Conservation (phyloP, 495 filamentous ascomycete species). For the Aspergillus panamensis region DNA sequence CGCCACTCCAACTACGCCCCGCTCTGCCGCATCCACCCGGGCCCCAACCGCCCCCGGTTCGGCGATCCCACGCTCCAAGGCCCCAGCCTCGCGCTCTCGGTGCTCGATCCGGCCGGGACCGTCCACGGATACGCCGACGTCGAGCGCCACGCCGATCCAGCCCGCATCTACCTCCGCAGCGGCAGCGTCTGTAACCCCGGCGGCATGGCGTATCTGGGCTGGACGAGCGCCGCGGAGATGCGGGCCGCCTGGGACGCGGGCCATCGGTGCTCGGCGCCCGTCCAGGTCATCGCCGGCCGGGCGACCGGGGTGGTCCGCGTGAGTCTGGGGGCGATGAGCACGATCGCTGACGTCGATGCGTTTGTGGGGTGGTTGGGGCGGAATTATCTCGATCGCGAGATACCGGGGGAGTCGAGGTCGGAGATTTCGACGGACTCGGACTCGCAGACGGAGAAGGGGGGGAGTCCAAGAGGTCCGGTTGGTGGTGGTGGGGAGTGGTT, state of each 20-base stretch:
- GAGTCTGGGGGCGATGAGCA: slow-evolving; percentile 72
- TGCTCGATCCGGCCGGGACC: slow-evolving; percentile 50
- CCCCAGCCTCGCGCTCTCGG: slow-evolving; percentile 68
- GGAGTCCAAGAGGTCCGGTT: too few relatives aligned
- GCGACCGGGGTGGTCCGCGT: slow-evolving; percentile 63
- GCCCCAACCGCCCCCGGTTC: slow-evolving; percentile 46
- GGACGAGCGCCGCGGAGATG: slow-evolving; percentile 54
- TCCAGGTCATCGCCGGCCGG: slow-evolving; percentile 50
- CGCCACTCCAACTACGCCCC: slow-evolving; percentile 56
- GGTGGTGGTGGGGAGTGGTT: background rate
- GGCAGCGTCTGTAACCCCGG: slow-evolving; percentile 65
- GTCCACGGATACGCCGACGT: slow-evolving; percentile 58
- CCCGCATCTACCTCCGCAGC: slow-evolving; percentile 63
- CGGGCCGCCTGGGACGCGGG: slow-evolving; percentile 59
- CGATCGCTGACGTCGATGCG: slow-evolving; percentile 52
- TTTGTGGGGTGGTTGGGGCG: slow-evolving; percentile 57
- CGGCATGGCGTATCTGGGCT: slow-evolving; percentile 46
- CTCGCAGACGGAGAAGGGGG: background rate
- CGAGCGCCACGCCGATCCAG: slow-evolving; percentile 58
- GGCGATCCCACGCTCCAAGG: slow-evolving; percentile 60
- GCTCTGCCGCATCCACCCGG: slow-evolving; percentile 56
- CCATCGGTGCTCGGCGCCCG: slow-evolving; percentile 57
- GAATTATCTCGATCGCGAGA: slow-evolving; percentile 34
- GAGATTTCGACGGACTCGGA: background rate
- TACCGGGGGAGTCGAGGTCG: background rate